Evolutionary conservation across 2,329 filamentous ascomycete genomes (phyloP), one percentile per base, ranked within the genome.

Genomic region (Xylaria sp.): DNA sequence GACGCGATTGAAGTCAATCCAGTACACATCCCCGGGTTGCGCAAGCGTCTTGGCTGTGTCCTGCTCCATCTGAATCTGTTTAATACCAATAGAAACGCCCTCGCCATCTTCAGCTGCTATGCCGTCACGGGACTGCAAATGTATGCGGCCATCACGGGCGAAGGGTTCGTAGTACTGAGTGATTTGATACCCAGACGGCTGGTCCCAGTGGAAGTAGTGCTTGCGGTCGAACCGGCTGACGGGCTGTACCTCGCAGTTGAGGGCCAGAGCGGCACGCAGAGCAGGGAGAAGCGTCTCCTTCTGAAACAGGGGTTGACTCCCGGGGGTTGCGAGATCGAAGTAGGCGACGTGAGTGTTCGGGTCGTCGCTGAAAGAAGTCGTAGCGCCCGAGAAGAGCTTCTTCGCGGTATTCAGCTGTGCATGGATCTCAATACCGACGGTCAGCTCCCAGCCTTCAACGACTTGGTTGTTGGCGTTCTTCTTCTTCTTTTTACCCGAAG

Each of bases 171-270:
- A 97, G 79, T 94, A 98, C 74, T 99, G 95, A 1, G 95, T 99
- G 66, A 99, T 96, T 77, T 99, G 95, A 77, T 99, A 99, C 0
- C 95, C 95, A 0, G 92, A 86, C 0, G 95, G 95, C 77, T 99
- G 95, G 76, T 99, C 95, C 86, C 95, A 96, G 81, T 97, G 97
- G 78, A 99, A 98, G 78, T 99, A 99, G 77, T 99, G 95, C 76
- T 99, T 99, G 67, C 95, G 85, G 77, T 99, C 95, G 78, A 97
- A 99, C 57, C 87, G 87, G 76, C 93, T 97, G 69, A 86, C 83
- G 1, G 78, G 81, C 73, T 96, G 90, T 55, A 98, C 84, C 1
- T 88, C 79, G 77, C 95, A 98, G 61, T 89, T 86, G 46, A 99
- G 82, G 0, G 93, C 92, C 52, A 97, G 80, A 0, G 95, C 94